Evolutionary conservation across 2,329 filamentous ascomycete genomes (phyloP).

Genomic region (Cercospora sojina): DNA sequence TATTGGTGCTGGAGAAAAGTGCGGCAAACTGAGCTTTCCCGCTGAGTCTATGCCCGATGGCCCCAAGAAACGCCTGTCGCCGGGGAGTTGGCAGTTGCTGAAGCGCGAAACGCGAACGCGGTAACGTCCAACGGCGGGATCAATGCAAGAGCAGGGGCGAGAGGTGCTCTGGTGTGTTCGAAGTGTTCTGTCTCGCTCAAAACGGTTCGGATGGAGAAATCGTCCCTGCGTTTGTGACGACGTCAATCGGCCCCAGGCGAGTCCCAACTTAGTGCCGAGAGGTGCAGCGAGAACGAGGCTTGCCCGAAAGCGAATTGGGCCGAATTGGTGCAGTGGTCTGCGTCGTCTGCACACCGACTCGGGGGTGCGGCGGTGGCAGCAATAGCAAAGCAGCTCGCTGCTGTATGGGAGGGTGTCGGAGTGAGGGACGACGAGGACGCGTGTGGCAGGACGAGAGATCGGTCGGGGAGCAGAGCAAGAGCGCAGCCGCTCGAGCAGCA

Average conservation of each 20-base stretch:
- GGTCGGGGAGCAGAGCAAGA: background rate
- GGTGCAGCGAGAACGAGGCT: constrained; percentile 1
- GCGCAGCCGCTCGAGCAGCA: constrained; percentile 6
- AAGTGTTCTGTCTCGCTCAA: background rate
- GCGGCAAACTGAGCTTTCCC: constrained; percentile 12
- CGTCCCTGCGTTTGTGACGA: constrained; percentile 1
- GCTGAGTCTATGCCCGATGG: constrained; percentile 3
- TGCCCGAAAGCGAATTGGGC: constrained; percentile 4
- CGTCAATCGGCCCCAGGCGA: constrained; percentile 4
- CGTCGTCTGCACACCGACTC: background rate
- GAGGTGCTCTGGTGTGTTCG: background rate
- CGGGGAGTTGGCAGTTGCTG: background rate
- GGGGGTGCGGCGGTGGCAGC: background rate
- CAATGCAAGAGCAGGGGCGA: background rate
- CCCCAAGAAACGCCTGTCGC: constrained; percentile 5
- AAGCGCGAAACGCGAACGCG: background rate
- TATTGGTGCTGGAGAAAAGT: background rate
- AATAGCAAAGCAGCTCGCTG: background rate
- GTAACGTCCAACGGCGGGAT: background rate
- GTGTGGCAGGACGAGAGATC: background rate
- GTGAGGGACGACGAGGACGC: background rate
- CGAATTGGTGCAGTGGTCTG: background rate
- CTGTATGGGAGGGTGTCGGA: background rate
- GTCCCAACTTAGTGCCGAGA: background rate
- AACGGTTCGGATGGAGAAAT: constrained; percentile 5